A percentile compares a stretch with the other conserved stretches of the same genome.
Conservation (phyloP, 345 rosid species). For the Gossypium turneri region DNA sequence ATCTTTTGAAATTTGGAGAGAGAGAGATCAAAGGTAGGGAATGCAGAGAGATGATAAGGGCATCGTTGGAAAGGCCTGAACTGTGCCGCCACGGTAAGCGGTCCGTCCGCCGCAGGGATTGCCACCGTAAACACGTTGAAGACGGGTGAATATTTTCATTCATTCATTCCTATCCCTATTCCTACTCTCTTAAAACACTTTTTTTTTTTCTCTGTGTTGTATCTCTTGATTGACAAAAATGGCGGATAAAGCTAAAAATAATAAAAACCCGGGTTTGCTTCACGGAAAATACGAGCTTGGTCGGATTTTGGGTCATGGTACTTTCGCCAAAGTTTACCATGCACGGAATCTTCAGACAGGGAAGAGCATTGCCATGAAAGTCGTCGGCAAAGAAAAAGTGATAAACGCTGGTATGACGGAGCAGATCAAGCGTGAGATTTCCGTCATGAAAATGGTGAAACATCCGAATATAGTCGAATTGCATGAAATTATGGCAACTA, state of each 20-base stretch:
- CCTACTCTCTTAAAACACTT: not conserved
- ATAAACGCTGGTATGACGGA: slow-evolving; percentile 85
- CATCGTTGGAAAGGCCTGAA: slow-evolving; percentile 43
- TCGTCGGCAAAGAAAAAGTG: slow-evolving; percentile 83
- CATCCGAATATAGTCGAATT: slow-evolving; percentile 82
- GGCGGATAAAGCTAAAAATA: slow-evolving; percentile 20
- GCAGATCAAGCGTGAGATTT: slow-evolving; percentile 82
- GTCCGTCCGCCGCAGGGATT: slow-evolving; percentile 69
- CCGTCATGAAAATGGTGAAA: slow-evolving; percentile 90
- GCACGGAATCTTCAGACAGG: slow-evolving; percentile 56
- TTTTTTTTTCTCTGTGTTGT: not conserved
- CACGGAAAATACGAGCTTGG: slow-evolving; percentile 89
- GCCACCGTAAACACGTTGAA: slow-evolving; percentile 95
- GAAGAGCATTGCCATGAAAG: slow-evolving; percentile 75
- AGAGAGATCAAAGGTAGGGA: slow-evolving; percentile 33
- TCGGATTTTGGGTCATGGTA: slow-evolving; percentile 74
- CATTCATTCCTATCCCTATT: not conserved
- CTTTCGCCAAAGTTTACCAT: slow-evolving; percentile 86
- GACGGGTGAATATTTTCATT: slow-evolving; percentile 65
- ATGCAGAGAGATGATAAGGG: slow-evolving; percentile 74
- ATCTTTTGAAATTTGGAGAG: not conserved
- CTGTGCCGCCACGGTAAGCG: slow-evolving; percentile 40
- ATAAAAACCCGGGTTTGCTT: slow-evolving; percentile 32
- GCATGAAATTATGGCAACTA: slow-evolving; percentile 92
- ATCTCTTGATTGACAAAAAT: not conserved